Conservation (phyloP, 208 protist species). For the Novymonas esmeraldas region DNA sequence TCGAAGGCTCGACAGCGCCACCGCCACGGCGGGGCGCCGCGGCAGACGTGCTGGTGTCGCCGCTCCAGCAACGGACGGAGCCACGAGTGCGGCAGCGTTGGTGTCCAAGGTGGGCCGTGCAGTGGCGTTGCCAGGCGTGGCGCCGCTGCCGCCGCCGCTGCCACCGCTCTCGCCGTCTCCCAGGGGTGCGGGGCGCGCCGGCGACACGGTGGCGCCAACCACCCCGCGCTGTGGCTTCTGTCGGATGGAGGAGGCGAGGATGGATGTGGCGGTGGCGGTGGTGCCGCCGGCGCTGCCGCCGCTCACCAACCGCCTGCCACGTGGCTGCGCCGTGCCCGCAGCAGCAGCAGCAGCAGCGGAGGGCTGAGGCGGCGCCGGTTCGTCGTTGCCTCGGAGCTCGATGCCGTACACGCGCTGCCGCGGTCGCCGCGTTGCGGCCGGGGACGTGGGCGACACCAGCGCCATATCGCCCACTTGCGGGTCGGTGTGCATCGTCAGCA, state of each 20-base stretch:
- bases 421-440: conserved; percentile 4
- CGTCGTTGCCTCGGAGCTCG: conserved; percentile 14
- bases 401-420: conserved; percentile 31
- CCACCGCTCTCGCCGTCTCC: background rate
- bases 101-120: conserved; percentile 22
- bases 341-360: conserved; percentile 6
- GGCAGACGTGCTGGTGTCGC: conserved; percentile 10
- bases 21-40: conserved; percentile 19
- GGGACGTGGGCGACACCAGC: background rate
- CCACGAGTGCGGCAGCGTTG: background rate
- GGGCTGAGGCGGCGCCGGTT: conserved; percentile 1
- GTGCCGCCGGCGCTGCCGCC: too few species aligned
- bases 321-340: conserved; percentile 16
- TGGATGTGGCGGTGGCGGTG: background rate
- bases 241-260: conserved; percentile 29
- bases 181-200: background rate
- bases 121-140: background rate
- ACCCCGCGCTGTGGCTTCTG: conserved; percentile 4
- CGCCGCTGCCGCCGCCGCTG: background rate
- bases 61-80: conserved; percentile 4
- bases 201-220: background rate
- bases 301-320: conserved; percentile 4
- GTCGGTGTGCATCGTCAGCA: conserved; percentile 8
- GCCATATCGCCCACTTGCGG: background rate
- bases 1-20: conserved; percentile 21